Evolutionary conservation across 129 eudicot genomes (phyloP).

Genomic region (Helichrysum umbraculigerum): DNA sequence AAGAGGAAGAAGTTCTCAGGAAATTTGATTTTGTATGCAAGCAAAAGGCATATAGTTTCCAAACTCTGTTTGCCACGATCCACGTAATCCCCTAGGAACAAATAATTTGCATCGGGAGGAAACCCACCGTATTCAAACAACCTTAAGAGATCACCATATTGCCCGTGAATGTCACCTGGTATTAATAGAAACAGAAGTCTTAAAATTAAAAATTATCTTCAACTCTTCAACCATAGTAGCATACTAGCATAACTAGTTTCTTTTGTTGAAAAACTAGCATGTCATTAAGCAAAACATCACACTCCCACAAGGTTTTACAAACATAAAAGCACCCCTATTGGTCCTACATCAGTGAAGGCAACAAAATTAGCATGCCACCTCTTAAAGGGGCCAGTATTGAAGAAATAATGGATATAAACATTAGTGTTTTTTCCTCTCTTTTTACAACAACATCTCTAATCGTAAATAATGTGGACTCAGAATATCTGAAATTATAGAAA

Average conservation of each 20-base stretch:
- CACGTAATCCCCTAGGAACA: slow-evolving; percentile 76
- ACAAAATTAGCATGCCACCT: background rate
- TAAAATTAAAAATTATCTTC: background rate
- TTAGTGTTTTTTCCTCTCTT: too few relatives aligned
- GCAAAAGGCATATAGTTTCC: slow-evolving; percentile 72
- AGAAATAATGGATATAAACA: too few relatives aligned
- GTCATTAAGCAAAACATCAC: background rate
- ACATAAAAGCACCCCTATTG: background rate
- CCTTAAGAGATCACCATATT: slow-evolving; percentile 70
- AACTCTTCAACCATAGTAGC: background rate
- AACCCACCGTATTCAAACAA: slow-evolving; percentile 80
- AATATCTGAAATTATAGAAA: background rate
- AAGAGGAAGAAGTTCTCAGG: slow-evolving; percentile 73
- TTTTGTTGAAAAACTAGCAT: background rate
- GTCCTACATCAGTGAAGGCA: background rate
- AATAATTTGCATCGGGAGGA: slow-evolving; percentile 73
- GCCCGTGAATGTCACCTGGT: slow-evolving; percentile 88
- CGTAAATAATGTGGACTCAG: background rate
- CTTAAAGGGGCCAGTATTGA: background rate
- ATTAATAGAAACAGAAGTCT: slow-evolving; percentile 6
- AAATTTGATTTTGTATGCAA: slow-evolving; percentile 67
- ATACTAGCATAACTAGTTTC: background rate
- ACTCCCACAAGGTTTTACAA: background rate
- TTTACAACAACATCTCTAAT: background rate
- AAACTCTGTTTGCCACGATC: slow-evolving; percentile 75